These are phyloP conservation scores for Raphanus hybrid DNA, from an alignment of 441 rosid genomes.

Conservation along the genomic window DNA sequence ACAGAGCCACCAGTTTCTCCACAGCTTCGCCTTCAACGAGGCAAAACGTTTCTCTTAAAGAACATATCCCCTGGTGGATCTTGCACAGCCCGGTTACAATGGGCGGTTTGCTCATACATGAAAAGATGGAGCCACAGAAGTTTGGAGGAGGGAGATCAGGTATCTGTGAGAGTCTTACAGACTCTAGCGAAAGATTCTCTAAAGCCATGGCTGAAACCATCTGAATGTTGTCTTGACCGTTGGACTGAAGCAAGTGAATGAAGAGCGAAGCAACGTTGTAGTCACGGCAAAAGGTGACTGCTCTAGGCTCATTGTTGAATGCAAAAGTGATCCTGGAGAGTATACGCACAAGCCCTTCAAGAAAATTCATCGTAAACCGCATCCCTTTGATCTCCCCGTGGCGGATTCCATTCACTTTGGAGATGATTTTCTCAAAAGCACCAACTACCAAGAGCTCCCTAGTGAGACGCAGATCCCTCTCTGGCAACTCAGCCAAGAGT, in stretches of 20 bases:
- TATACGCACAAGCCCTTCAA: conserved; percentile 88
- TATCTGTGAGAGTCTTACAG: conserved; percentile 65
- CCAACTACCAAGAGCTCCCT: conserved; percentile 78
- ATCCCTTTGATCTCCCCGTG: conserved; percentile 82
- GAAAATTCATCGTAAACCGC: conserved; percentile 75
- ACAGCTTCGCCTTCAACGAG: conserved; percentile 84
- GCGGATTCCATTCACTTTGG: conserved; percentile 64
- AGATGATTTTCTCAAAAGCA: conserved; percentile 65
- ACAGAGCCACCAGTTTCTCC: conserved; percentile 79
- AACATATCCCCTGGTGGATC: conserved; percentile 86
- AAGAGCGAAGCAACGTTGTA: conserved; percentile 69
- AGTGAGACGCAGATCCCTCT: conserved; percentile 87
- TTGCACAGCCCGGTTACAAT: conserved; percentile 75
- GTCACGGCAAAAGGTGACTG: conserved; percentile 71
- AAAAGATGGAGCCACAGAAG: conserved; percentile 67
- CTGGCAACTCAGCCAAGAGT: conserved; percentile 93
- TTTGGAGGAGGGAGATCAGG: conserved; percentile 75
- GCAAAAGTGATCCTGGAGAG: conserved; percentile 86
- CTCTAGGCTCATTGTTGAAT: conserved; percentile 66
- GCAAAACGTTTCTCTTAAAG: conserved; percentile 80
- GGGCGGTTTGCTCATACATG: conserved; percentile 79
- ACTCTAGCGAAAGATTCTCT: conserved; percentile 86
- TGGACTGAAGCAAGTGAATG: conserved; percentile 75
- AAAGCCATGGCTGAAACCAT: conserved; percentile 88
- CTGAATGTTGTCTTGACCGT: conserved; percentile 84